These are phyloP conservation scores for Penicillium macrosclerotiorum DNA, from an alignment of 495 filamentous ascomycete species.

Conservation along the genomic window DNA sequence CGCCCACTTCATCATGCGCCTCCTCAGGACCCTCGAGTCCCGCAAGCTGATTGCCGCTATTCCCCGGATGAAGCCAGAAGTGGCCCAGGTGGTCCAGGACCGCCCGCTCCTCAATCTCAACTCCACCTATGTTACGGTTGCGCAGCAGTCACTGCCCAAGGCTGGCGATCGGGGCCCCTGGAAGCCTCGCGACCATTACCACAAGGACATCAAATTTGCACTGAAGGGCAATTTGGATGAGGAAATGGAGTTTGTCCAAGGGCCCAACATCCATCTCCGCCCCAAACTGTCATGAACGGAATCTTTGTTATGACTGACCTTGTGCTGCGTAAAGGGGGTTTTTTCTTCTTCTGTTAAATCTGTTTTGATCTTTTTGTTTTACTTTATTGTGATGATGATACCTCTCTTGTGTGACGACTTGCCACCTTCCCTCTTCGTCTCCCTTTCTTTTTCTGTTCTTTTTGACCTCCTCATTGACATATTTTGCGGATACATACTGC, in stretches of 20 bases:
- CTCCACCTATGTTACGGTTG: constrained; percentile 51
- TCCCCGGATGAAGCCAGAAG: constrained; percentile 35
- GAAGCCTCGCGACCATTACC: constrained; percentile 53
- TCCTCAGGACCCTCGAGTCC: constrained; percentile 41
- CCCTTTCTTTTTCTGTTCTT: too few species aligned
- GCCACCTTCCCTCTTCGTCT: too few species aligned
- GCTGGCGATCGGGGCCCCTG: constrained; percentile 51
- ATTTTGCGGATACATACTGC: neutral
- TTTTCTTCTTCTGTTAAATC: neutral
- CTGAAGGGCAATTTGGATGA: constrained; percentile 45
- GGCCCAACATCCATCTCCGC: constrained; percentile 19
- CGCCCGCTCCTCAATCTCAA: constrained; percentile 43
- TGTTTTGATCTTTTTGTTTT: neutral
- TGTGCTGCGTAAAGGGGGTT: neutral
- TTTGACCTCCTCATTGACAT: too few species aligned
- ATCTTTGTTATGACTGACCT: neutral
- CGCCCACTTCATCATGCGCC: constrained; percentile 43
- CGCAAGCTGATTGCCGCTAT: constrained; percentile 36
- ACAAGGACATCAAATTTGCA: constrained; percentile 50
- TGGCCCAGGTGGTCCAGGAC: constrained; percentile 31
- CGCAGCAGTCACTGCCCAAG: constrained; percentile 38
- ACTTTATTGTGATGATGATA: too few species aligned
- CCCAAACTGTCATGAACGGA: constrained; percentile 19
- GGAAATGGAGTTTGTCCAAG: constrained; percentile 33
- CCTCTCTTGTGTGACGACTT: constrained; percentile 1